Percentiles rank a stretch among this genome's conserved stretches.
Evolutionary conservation across 2,329 filamentous ascomycete genomes (phyloP).

Genomic region (Trichoderma guizhouense): DNA sequence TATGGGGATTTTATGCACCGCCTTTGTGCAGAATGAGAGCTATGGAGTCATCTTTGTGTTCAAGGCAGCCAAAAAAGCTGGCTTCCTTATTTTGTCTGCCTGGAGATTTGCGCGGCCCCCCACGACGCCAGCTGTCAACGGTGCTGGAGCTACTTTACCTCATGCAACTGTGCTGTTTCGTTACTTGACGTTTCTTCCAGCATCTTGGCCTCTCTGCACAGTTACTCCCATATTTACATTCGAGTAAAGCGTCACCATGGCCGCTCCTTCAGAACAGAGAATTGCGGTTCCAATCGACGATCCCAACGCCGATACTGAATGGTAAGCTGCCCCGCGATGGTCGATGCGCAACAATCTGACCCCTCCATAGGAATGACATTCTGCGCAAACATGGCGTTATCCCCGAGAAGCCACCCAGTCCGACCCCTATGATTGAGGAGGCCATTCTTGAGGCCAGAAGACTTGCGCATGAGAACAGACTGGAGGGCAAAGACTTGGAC

Average conservation of each 20-base stretch:
- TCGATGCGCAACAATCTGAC: constrained; percentile 23
- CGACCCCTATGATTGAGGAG: constrained; percentile 94
- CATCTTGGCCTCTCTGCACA: not conserved
- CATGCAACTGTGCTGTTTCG: not conserved
- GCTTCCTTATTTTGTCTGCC: not conserved
- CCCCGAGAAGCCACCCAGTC: constrained; percentile 94
- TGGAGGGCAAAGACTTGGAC: constrained; percentile 92
- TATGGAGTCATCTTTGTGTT: not conserved
- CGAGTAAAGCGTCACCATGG: constrained; percentile 44
- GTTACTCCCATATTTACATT: not conserved
- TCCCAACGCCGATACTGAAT: constrained; percentile 97
- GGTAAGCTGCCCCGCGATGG: constrained; percentile 51
- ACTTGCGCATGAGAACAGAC: constrained; percentile 83
- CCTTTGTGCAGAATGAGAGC: not conserved
- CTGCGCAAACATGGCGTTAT: constrained; percentile 95
- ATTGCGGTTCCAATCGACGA: constrained; percentile 85
- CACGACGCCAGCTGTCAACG: constrained; percentile 1
- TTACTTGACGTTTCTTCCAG: not conserved
- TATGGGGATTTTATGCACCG: constrained; percentile 6
- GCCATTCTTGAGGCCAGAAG: constrained; percentile 79
- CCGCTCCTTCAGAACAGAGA: constrained; percentile 59
- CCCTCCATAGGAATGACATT: constrained; percentile 81
- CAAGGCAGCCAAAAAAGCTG: constrained; percentile 10
- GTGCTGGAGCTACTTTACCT: not conserved
- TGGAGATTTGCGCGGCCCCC: constrained; percentile 10